phyloP scores from a whole-genome alignment of 768 basidiomycete genomes.

The Mycena crocata region DNA sequence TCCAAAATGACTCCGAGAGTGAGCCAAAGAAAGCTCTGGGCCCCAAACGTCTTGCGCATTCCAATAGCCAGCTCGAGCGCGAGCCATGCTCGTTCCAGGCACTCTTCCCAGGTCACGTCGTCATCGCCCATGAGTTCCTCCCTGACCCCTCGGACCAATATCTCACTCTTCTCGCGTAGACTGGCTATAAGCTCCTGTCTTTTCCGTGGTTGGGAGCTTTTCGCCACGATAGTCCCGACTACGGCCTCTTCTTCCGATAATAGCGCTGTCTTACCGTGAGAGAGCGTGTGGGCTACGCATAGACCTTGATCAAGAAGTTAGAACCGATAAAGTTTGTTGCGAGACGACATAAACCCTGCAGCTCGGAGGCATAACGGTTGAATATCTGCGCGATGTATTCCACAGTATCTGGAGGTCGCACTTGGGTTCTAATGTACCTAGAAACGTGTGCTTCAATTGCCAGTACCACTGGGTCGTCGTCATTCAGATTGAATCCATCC shows the following conservation, averaged over 20 bases:
- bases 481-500: constrained; percentile 29
- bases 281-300: constrained; percentile 60
- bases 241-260: constrained; percentile 74
- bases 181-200: constrained; percentile 65
- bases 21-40: constrained; percentile 72
- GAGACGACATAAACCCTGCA: too few relatives aligned
- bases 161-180: constrained; percentile 65
- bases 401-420: constrained; percentile 33
- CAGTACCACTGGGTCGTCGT: constrained; percentile 38
- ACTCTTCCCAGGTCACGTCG: constrained; percentile 49
- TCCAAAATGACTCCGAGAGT: constrained; percentile 70
- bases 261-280: constrained; percentile 51
- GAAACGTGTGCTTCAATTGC: constrained; percentile 41
- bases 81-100: constrained; percentile 63
- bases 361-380: constrained; percentile 55
- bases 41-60: constrained; percentile 59
- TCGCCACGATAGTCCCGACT: constrained; percentile 74
- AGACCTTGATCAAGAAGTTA: too few relatives aligned
- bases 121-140: constrained; percentile 65
- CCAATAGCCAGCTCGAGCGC: constrained; percentile 62
- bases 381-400: constrained; percentile 50
- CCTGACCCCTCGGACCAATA: constrained; percentile 62
- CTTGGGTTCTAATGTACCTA: constrained; percentile 45
- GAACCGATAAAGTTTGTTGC: too few relatives aligned
- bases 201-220: constrained; percentile 66